These are phyloP conservation scores for Ascochyta fabae DNA, from an alignment of 2,329 filamentous ascomycete genomes.

Conservation along the genomic window DNA sequence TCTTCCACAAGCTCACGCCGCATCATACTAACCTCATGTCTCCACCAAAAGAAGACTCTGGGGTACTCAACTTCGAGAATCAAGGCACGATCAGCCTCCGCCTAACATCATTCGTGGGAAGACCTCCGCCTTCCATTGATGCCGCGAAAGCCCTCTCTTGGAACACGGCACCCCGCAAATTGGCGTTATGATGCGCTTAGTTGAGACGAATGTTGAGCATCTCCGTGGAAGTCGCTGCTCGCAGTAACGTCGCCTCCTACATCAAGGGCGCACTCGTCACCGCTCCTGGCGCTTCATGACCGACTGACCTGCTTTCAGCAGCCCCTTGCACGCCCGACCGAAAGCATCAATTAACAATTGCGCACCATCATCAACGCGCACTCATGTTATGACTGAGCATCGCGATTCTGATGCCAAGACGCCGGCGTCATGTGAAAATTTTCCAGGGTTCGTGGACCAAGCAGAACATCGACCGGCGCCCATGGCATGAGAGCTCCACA, in stretches of 20 bases:
- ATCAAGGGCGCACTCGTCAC: conserved; percentile 16
- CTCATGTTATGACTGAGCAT: conserved; percentile 21
- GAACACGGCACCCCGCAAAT: conserved; percentile 34
- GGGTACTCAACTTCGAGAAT: conserved; percentile 17
- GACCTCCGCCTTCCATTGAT: neutral
- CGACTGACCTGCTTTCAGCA: conserved; percentile 16
- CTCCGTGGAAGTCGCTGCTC: conserved; percentile 38
- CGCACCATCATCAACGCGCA: conserved; percentile 25
- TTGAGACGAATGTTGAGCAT: conserved; percentile 31
- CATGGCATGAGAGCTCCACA: conserved; percentile 35
- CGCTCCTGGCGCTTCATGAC: conserved; percentile 2
- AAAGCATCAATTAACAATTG: conserved; percentile 28
- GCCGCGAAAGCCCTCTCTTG: neutral
- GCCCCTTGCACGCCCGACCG: conserved; percentile 5
- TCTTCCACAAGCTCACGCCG: conserved; percentile 4
- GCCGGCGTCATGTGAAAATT: conserved; percentile 40
- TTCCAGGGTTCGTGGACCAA: conserved; percentile 29
- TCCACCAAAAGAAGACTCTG: conserved; percentile 30
- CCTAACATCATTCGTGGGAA: conserved; percentile 23
- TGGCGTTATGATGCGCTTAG: conserved; percentile 27
- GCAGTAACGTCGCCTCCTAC: conserved; percentile 13
- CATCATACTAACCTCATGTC: conserved; percentile 23
- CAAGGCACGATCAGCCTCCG: conserved; percentile 23
- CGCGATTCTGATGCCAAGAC: conserved; percentile 37
- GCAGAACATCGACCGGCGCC: conserved; percentile 19